Evolutionary conservation across 1,284 basidiomycete species (phyloP), one percentile per base, ranked within the genome.

Genomic region (Moesziomyces antarcticus): DNA sequence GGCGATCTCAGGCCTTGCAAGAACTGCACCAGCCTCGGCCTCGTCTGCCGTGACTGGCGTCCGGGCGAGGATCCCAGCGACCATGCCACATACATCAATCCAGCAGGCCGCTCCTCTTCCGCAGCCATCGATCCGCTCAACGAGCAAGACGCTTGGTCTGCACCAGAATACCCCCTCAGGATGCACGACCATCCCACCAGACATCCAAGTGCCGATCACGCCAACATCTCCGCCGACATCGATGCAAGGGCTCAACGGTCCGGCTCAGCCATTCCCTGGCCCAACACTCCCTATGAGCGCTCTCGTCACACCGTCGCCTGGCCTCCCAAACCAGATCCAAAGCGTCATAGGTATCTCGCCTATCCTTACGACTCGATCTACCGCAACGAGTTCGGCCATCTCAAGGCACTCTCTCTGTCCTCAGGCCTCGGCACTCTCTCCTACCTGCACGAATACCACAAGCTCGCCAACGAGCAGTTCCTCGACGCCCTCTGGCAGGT

Each of bases 401-500:
- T 74, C 33, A 74, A 74, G 20, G 72, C 72, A 3, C 55, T 74
- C 21, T 74, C 72, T 13, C 45, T 70, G 16, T 74, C 72, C 2
- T 74, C 72, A 2, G 72, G 72, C 2, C 67, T 74, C 3, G 72
- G 72, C 33, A 70, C 72, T 6, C 67, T 74, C 45, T 74, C 72
- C 20, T 74, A 74, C 24, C 60, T 74, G 33, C 72, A 74, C 53
- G 67, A 74, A 45, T 74, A 74, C 44, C 72, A 74, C 59, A 74
- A 74, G 44, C 53, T 74, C 24, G 72, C 72, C 35, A 74, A 74
- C 54, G 72, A 74, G 47, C 72, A 74, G 30, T 70, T 74, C 40
- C 72, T 74, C 24, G 72, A 74, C 37, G 72, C 72, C 9, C 50
- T 74, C 20, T 74, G 72, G 72, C 72, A 74, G 30, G 72, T 74